Base-by-base conservation (phyloP, 2,329 filamentous ascomycete species). In the Botrytis medusae region DNA sequence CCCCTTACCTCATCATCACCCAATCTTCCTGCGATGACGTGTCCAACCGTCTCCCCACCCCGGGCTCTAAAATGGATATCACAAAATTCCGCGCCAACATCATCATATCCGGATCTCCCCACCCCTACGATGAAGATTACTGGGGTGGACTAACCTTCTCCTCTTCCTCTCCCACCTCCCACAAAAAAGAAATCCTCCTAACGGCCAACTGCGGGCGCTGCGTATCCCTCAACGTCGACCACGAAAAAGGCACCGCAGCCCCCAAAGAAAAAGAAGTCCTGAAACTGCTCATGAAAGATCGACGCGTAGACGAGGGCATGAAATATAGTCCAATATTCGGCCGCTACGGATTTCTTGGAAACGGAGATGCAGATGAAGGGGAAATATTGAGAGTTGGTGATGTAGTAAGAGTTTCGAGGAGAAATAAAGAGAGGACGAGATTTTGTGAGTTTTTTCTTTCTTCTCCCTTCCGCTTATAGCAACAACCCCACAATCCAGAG, bases 81-180 rank as follows among this genome's bases (percentile, higher is more conserved):
- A 87, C 86, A 57, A 92, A 91, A 77, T 92, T 94, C 81, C 88
- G 92, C 51, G 91, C 92, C 0, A 94, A 93, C 79, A 87, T 94
- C 64, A 89, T 94, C 1, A 82, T 94, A 1, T 87, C 87, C 54
- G 90, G 89, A 4, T 85, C 87, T 7, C 81, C 82, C 16, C 16
- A 44, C 0, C 81, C 88, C 1, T 94, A 88, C 80, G 90, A 91
- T 20, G 92, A 94, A 80, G 92, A 94, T 79, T 93, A 87, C 79
- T 94, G 91, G 92, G 87, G 84, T 4, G 89, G 90, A 78, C 81
- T 93, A 48, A 81, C 25, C 25, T 51, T 51, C 25, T 51, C 10
- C 48, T n/a, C 48, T 1, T 48, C 14, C 25, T n/a, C 6, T 29
- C 29, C 71, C 29, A 25, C 10, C 16, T 32, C 20, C 14, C 22